These are phyloP conservation scores for Gaeumannomyces tritici DNA, from an alignment of 2,329 filamentous ascomycete genomes.

Conservation along the genomic window DNA sequence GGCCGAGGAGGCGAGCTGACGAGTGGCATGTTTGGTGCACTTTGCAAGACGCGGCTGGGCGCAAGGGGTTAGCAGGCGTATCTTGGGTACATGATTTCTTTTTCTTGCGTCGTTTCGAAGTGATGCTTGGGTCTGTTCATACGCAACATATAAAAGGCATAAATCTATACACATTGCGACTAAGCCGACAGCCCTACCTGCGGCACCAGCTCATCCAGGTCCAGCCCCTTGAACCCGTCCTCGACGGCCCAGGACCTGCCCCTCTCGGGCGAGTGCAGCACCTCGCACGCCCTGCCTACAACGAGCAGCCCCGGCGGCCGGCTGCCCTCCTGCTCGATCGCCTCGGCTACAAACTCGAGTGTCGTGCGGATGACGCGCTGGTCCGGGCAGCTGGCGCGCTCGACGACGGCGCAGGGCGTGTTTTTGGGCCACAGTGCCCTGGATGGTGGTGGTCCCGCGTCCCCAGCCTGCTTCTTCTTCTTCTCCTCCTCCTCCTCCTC, in stretches of 20 bases:
- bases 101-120: not conserved
- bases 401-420: conserved; percentile 89
- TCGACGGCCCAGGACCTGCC: conserved; percentile 72
- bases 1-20: conserved; percentile 5
- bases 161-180: too few species aligned
- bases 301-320: conserved; percentile 83
- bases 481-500: not conserved
- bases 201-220: conserved; percentile 27
- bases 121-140: too few species aligned
- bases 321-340: conserved; percentile 82
- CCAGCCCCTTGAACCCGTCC: conserved; percentile 72
- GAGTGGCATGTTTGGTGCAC: not conserved
- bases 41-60: not conserved
- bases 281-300: conserved; percentile 74
- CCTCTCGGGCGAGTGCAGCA: conserved; percentile 49
- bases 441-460: not conserved
- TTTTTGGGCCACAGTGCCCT: conserved; percentile 56
- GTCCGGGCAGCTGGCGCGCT: conserved; percentile 87
- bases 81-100: not conserved
- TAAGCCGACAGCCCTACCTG: too few species aligned
- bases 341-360: conserved; percentile 65
- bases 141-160: too few species aligned
- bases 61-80: not conserved
- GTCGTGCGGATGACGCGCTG: conserved; percentile 89
- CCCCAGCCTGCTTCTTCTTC: too few species aligned